Conservation (phyloP, 2,329 filamentous ascomycete species). For the Fusarium tuaranense region DNA sequence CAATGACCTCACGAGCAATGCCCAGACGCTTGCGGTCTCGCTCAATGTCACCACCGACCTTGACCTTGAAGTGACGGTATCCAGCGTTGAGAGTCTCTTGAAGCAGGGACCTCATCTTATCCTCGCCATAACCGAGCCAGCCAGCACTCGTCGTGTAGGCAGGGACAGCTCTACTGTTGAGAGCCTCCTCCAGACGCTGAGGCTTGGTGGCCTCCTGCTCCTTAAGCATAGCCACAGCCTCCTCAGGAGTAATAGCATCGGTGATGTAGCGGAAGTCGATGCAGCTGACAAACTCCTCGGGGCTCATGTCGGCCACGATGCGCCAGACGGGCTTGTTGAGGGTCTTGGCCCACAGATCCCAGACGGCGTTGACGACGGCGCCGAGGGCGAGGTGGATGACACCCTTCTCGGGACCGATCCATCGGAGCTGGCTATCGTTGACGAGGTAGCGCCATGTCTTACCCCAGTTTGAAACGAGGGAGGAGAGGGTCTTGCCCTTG, state of each 20-base stretch:
- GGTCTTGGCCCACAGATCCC: slow-evolving; percentile 95
- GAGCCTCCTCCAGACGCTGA: slow-evolving; percentile 78
- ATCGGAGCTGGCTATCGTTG: slow-evolving; percentile 88
- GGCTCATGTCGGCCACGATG: slow-evolving; percentile 89
- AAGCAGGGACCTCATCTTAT: slow-evolving; percentile 83
- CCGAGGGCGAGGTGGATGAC: slow-evolving; percentile 93
- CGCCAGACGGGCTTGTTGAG: slow-evolving; percentile 91
- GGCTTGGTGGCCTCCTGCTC: slow-evolving; percentile 76
- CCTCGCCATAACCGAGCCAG: slow-evolving; percentile 91
- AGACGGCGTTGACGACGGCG: slow-evolving; percentile 89
- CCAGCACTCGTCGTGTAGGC: slow-evolving; percentile 92
- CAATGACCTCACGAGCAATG: slow-evolving; percentile 84
- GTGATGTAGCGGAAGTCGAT: slow-evolving; percentile 97
- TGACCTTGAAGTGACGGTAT: slow-evolving; percentile 90
- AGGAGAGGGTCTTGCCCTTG: slow-evolving; percentile 79
- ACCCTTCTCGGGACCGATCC: slow-evolving; percentile 95
- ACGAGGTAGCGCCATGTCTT: slow-evolving; percentile 93
- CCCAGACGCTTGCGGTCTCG: slow-evolving; percentile 76
- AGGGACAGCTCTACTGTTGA: slow-evolving; percentile 80
- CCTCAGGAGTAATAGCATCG: slow-evolving; percentile 88
- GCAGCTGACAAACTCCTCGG: slow-evolving; percentile 86
- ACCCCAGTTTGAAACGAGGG: slow-evolving; percentile 84
- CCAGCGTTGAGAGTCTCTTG: slow-evolving; percentile 80
- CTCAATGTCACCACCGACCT: slow-evolving; percentile 81
- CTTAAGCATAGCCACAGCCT: slow-evolving; percentile 79